Conservation (phyloP, 2,329 filamentous ascomycete genomes). For the Rutstroemia sp. region DNA sequence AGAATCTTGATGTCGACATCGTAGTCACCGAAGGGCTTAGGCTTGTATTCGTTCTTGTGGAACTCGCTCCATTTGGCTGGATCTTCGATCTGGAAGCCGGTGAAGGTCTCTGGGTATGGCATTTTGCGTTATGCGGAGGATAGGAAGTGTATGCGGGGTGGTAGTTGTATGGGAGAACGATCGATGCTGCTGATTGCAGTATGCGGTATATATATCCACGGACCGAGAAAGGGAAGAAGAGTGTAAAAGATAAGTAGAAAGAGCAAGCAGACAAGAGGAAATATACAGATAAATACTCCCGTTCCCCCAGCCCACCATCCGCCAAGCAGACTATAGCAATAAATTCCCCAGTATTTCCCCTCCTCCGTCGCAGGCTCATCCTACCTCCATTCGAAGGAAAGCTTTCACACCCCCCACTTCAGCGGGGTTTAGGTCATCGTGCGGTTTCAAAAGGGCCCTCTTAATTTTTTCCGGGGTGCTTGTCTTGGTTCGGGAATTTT, state of each 20-base stretch:
- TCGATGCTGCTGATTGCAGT: no score
- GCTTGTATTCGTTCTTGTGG: constrained; percentile 52
- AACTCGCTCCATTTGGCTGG: constrained; percentile 28
- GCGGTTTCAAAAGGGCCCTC: background rate
- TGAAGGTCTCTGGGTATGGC: constrained; percentile 50
- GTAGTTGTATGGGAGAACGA: background rate
- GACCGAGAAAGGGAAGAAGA: background rate
- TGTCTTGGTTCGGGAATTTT: background rate
- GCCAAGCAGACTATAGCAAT: background rate
- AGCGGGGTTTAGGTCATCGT: background rate
- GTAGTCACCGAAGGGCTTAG: constrained; percentile 80
- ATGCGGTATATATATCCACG: no score
- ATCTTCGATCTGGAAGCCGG: constrained; percentile 48
- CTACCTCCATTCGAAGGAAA: background rate
- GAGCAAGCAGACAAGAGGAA: background rate
- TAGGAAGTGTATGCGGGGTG: background rate
- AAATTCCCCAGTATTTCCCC: background rate
- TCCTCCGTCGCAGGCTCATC: background rate
- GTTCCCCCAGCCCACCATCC: background rate
- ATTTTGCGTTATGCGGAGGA: constrained; percentile 10
- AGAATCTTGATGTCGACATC: constrained; percentile 86
- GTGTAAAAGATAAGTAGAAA: background rate
- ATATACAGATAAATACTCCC: background rate
- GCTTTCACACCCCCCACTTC: background rate
- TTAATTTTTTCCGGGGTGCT: background rate